Base-by-base conservation (phyloP, 2,329 filamentous ascomycete genomes). In the Aspergillus sergii region DNA sequence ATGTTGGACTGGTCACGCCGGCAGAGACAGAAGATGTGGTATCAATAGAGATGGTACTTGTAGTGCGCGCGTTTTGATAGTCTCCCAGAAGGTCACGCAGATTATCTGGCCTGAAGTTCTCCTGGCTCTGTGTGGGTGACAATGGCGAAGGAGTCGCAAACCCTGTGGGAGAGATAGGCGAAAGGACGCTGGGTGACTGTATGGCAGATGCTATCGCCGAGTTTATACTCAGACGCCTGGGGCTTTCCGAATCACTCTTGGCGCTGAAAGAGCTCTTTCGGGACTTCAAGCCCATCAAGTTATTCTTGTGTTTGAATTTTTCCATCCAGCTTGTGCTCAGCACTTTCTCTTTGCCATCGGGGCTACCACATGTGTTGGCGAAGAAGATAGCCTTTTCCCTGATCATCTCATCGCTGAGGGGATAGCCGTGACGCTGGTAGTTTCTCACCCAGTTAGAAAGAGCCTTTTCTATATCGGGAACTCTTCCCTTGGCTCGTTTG, bases 281-380 rank as follows among this genome's bases (percentile, higher is more conserved):
- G 51, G 82, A 82, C 69, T 84, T 84, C 12, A 84, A 79, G 43
- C 84, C 82, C 68, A 82, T 77, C 12, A 90, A 73, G 66, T 85
- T 88, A 75, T 96, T 90, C 80, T 94, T 97, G 75, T 93, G 88
- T 82, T 97, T 97, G 83, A 98, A 98, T 75, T 95, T 96, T 73
- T 97, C 93, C 39, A 98, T 84, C 94, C 94, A 97, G 69, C 84
- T 89, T 34, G 87, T 83, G 69, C 87, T 95, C 68, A 92, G 86
- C 56, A 86, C 86, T 71, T 90, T 91, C 61, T 90, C 78, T 57
- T 92, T 87, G 66, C 85, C 88, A 59, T 96, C 92, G 4, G 88
- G 86, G 62, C 88, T 88, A 30, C 88, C 89, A 39, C 89, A 90
- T 28, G 87, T 90, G 46, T 86, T 89, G 14, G 91, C 90, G 76